A percentile compares a stretch with the other conserved stretches of the same genome.
Evolutionary conservation across 352 stramenopile species (phyloP).

Genomic region (Globisporangium paddicum): DNA sequence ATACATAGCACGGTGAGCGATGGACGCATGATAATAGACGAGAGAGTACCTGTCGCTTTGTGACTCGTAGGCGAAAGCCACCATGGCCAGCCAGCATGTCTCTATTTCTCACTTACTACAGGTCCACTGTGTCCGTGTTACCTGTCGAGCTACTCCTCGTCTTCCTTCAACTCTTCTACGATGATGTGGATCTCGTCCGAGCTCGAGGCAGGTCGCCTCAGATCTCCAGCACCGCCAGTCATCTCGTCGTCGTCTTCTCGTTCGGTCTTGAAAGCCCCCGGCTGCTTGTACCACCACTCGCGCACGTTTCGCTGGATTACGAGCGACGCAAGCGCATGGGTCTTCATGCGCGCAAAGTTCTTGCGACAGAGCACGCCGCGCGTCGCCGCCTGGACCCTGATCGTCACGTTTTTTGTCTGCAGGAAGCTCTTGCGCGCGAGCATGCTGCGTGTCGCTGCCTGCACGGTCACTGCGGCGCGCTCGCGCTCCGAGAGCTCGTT

Average conservation of each 20-base stretch:
- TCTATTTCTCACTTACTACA: neutral
- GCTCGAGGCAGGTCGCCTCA: neutral
- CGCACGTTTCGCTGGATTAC: conserved; percentile 84
- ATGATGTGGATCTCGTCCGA: neutral
- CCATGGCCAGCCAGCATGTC: neutral
- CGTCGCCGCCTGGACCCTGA: conserved; percentile 82
- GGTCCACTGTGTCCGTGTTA: neutral
- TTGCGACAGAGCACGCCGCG: conserved; percentile 79
- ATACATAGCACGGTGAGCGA: neutral
- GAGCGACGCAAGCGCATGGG: conserved; percentile 71
- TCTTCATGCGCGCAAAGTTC: conserved; percentile 86
- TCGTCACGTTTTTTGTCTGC: conserved; percentile 81
- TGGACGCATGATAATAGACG: conserved; percentile 8
- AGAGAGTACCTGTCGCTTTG: neutral
- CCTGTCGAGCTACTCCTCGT: neutral
- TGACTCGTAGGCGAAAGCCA: neutral
- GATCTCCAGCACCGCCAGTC: neutral
- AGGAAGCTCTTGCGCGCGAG: conserved; percentile 78
- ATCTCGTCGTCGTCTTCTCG: neutral
- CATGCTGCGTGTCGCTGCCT: conserved; percentile 82
- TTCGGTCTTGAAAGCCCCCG: conserved; percentile 9
- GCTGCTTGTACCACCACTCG: conserved; percentile 81
- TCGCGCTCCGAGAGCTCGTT: conserved; percentile 51
- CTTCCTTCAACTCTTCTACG: conserved; percentile 3
- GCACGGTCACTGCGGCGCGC: conserved; percentile 76